Base-by-base conservation (phyloP, 768 basidiomycete species). In the Boletus reticulatus region DNA sequence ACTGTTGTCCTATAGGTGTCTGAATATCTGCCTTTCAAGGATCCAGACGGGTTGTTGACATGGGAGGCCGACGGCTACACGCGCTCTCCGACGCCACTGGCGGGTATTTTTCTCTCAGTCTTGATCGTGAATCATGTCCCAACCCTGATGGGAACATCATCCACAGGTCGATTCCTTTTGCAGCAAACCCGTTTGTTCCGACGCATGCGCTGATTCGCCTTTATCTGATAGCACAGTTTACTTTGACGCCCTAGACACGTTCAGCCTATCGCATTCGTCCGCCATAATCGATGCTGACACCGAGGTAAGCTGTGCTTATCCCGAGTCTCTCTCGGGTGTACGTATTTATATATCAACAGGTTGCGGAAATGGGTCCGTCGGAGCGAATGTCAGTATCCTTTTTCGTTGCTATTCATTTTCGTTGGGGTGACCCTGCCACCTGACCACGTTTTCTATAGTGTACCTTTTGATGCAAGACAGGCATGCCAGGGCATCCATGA, bases 231-330 rank as follows among this genome's bases (percentile, higher is more conserved):
- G 41, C 27, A 69, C 67, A 0, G 32, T 69, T n/a, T 67, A 69
- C 52, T 69, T 65, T 52, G 60, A 64, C 24, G 60, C 64, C 19
- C 7, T 69, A 32, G 67, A 67, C 13, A 50, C 53, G 17, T 16
- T 61, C 13, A 52, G 54, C 48, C 13, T n/a, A 10, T 57, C 55
- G 9, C 51, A 22, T 42, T 55, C 56, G 1, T 50, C 22, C 44
- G 55, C 50, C 32, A 31, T 52, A 27, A 46, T 48, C 24, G 53
- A 49, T 37, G 41, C 47, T 22, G 52, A 59, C 41, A 22, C 37
- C 39, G 53, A 57, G 56, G 63, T 57, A 57, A 61, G 42, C 22
- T 17, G 12, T 27, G 16, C 37, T 37, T 34, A 36, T 22, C 37
- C 53, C 55, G 48, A 16, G 38, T 14, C 36, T 27, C 11, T 22